Evolutionary conservation across 2,329 filamentous ascomycete genomes (phyloP).

Genomic region (Colletotrichum gloeosporioides): DNA sequence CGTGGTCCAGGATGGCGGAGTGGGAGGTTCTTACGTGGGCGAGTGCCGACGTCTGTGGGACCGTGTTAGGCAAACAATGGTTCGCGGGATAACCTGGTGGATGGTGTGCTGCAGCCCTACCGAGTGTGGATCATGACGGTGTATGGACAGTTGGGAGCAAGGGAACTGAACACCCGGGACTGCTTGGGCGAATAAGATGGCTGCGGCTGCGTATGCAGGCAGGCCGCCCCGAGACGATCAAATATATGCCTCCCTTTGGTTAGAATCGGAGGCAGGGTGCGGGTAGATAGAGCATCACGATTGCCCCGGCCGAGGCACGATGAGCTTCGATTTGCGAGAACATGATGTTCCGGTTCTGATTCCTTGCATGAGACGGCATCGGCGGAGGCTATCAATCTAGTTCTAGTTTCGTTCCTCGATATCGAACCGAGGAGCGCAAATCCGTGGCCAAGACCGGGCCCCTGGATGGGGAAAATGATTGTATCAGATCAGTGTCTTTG

Average conservation of each 20-base stretch:
- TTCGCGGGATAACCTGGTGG: slow-evolving; percentile 4
- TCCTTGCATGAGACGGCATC: background rate
- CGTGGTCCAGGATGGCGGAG: background rate
- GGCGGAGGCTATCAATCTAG: background rate
- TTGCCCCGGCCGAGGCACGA: background rate
- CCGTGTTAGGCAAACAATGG: slow-evolving; percentile 1
- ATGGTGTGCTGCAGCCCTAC: slow-evolving; percentile 21
- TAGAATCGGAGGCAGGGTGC: slow-evolving; percentile 7
- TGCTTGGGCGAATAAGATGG: slow-evolving; percentile 4
- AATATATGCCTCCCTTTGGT: slow-evolving; percentile 9
- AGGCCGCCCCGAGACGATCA: slow-evolving; percentile 18
- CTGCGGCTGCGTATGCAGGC: slow-evolving; percentile 17
- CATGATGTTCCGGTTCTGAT: background rate
- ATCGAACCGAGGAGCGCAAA: background rate
- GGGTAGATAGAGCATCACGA: slow-evolving; percentile 4
- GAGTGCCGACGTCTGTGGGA: slow-evolving; percentile 1
- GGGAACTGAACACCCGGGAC: background rate
- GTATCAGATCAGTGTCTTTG: background rate
- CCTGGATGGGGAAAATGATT: slow-evolving; percentile 3
- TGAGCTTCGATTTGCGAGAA: background rate
- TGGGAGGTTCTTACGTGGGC: slow-evolving; percentile 11
- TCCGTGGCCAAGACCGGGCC: background rate
- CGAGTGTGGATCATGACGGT: background rate
- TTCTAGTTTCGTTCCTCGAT: background rate
- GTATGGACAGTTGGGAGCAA: background rate